A percentile compares a stretch with the other conserved stretches of the same genome.
Conservation (phyloP, 1,284 basidiomycete species). For the Ceratobasidium sp. region DNA sequence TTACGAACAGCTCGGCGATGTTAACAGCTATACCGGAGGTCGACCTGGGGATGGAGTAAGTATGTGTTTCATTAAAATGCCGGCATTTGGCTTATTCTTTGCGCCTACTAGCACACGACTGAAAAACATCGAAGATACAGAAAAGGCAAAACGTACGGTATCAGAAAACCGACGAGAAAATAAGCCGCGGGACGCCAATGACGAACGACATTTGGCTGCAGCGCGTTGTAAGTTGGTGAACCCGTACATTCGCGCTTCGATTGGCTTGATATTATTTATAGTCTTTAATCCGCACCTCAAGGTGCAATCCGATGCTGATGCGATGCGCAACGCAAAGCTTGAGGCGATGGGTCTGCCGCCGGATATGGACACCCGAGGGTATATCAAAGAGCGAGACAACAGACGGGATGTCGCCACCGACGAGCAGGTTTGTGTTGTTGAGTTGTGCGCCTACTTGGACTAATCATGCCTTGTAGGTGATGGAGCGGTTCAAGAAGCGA, state of each 20-base stretch:
- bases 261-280: constrained; percentile 54
- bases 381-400: constrained; percentile 60
- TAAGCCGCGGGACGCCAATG: constrained; percentile 65
- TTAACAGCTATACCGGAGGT: constrained; percentile 96
- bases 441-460: not conserved
- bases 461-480: constrained; percentile 65
- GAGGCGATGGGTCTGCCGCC: constrained; percentile 82
- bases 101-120: constrained; percentile 75
- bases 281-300: constrained; percentile 86
- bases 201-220: constrained; percentile 84
- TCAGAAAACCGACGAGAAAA: constrained; percentile 76
- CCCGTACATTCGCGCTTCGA: not conserved
- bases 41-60: constrained; percentile 97
- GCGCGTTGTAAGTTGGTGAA: constrained; percentile 77
- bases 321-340: constrained; percentile 84
- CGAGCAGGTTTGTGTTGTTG: constrained; percentile 74
- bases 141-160: constrained; percentile 90
- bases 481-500: constrained; percentile 89
- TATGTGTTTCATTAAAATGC: constrained; percentile 50
- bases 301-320: constrained; percentile 86
- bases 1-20: constrained; percentile 94
- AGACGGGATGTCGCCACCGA: constrained; percentile 85
- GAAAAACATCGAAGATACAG: constrained; percentile 96
- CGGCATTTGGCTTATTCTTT: constrained; percentile 1
- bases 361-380: constrained; percentile 64